Base-by-base conservation (phyloP, 2,329 filamentous ascomycete genomes). In the Colletotrichum shisoi region DNA sequence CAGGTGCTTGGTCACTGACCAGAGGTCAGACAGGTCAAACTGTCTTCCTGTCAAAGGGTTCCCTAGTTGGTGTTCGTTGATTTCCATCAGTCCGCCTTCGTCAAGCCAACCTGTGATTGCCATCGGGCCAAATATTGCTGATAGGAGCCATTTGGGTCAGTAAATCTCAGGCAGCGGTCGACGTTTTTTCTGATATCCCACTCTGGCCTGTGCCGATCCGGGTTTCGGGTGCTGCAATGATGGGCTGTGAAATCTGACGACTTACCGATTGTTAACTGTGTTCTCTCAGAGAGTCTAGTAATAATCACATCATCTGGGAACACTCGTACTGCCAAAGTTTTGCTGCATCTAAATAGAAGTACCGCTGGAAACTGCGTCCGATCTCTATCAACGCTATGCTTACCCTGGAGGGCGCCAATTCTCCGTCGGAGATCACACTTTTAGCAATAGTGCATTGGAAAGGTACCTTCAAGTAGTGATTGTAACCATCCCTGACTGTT, bases 401-500 rank as follows among this genome's bases (percentile, higher is more conserved):
- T 37, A 3, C 4, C 34, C 15, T 34, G 12, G 4, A 13, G 31
- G 3, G 19, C 2, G 4, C 17, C 17, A 39, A 15, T 39, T 13
- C 12, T 4, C 17, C n/a, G 13, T 9, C 31, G 8, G 6, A 39
- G 31, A 39, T 13, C 51, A 21, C 31, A 31, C 51, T 53, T 9
- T 31, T 40, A 15, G 12, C 4, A 27, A 17, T 11, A n/a, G 4
- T 4, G 4, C 44, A n/a, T 9, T 37, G n/a, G 1, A 17, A 4
- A 3, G 15, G 7, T 21, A 4, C 2, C 17, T n/a, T 54, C 46
- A 53, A 31, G 58, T 61, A 24, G 59, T 62, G 17, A 62, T 62
- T 3, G 59, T 45, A 19, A 56, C 17, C 11, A 34, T 56, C 17
- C 59, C 59, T 45, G 34, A 39, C 12, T 31, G n/a, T n/a, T 13